A percentile compares a stretch with the other conserved stretches of the same genome.
phyloP scores from a whole-genome alignment of 2,329 filamentous ascomycete genomes.

The Hypoxylon sp. region DNA sequence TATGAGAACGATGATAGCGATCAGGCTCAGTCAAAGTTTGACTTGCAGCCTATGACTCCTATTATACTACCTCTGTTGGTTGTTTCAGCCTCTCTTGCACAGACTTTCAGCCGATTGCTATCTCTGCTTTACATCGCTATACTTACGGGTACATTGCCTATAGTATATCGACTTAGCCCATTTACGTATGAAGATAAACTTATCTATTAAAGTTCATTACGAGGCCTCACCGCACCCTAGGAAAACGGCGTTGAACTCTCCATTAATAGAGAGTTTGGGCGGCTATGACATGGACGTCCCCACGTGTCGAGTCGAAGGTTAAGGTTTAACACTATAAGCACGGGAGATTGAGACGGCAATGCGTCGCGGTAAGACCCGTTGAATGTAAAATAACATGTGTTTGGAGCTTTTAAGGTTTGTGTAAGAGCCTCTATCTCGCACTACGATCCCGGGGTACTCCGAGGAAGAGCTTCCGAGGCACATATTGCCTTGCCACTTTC shows the following conservation, averaged over 20 bases:
- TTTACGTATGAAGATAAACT: neutral
- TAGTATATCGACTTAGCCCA: neutral
- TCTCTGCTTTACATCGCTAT: neutral
- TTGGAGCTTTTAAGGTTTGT: neutral
- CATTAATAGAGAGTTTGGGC: neutral
- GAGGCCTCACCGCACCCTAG: neutral
- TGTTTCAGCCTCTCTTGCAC: neutral
- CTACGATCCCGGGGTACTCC: neutral
- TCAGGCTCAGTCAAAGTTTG: neutral
- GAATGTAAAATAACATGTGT: neutral
- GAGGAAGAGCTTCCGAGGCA: neutral
- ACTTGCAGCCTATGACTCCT: neutral
- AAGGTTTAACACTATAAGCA: neutral
- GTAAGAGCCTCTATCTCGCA: neutral
- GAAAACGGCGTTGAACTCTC: neutral
- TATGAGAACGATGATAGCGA: neutral
- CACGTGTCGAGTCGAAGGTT: neutral
- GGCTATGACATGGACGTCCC: neutral
- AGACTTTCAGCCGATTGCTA: neutral
- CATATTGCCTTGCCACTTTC: neutral
- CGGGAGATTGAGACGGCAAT: neutral
- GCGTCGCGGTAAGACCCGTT: neutral
- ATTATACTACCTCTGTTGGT: neutral
- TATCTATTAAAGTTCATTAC: neutral
- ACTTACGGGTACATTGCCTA: neutral